These are phyloP conservation scores for Magnusiomyces sp. DNA, from an alignment of 1,139 yeast genomes.

Conservation along the genomic window DNA sequence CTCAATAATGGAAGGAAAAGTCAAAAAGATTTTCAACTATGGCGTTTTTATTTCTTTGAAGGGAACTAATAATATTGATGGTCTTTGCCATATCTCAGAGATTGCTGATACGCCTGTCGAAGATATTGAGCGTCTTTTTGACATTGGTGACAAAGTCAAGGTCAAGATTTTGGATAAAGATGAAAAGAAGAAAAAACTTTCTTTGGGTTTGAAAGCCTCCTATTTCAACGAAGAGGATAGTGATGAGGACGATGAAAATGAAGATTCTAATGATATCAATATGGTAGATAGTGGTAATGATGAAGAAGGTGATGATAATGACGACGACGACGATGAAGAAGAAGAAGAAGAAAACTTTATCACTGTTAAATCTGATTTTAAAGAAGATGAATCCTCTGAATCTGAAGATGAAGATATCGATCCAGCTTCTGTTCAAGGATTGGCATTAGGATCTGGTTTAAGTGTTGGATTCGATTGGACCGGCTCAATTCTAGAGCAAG, in stretches of 20 bases:
- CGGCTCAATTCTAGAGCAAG: slow-evolving; percentile 77
- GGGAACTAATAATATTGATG: slow-evolving; percentile 66
- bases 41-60: slow-evolving; percentile 85
- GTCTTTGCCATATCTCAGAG: slow-evolving; percentile 81
- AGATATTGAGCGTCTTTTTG: slow-evolving; percentile 51
- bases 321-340: slow-evolving; percentile 18
- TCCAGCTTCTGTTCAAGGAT: slow-evolving; percentile 12
- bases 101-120: slow-evolving; percentile 64
- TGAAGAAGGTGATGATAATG: slow-evolving; percentile 29
- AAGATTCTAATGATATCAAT: slow-evolving; percentile 29
- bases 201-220: slow-evolving; percentile 92
- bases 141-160: slow-evolving; percentile 84
- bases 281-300: slow-evolving; percentile 29
- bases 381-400: slow-evolving; percentile 22
- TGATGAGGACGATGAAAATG: slow-evolving; percentile 33
- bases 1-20: slow-evolving; percentile 63
- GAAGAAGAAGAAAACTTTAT: slow-evolving; percentile 21
- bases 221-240: slow-evolving; percentile 49
- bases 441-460: slow-evolving; percentile 42
- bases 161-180: slow-evolving; percentile 66
- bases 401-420: slow-evolving; percentile 9
- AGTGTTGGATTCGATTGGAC: slow-evolving; percentile 93
- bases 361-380: slow-evolving; percentile 28
- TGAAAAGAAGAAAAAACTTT: slow-evolving; percentile 57
- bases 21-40: slow-evolving; percentile 69